Base-by-base conservation (phyloP, 2,329 filamentous ascomycete species). In the Apiospora phragmitis region DNA sequence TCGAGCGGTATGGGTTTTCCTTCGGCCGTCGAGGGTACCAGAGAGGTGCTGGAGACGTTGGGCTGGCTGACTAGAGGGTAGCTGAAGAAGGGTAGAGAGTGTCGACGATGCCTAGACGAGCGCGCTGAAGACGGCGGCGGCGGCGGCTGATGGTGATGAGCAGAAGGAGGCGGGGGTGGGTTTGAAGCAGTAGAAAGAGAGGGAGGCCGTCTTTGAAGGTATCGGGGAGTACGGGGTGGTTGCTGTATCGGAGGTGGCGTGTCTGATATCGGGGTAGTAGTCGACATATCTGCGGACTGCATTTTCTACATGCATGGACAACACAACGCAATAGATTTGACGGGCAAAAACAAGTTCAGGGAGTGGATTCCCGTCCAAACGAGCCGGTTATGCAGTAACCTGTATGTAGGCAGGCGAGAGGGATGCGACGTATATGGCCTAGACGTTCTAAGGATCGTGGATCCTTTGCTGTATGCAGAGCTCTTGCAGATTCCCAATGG, bases 1-100 rank as follows among this genome's bases (percentile, higher is more conserved):
- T 90, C 87, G 68, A 91, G 81, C 9, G 86, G 86, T 65, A 88
- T 87, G 68, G 87, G 85, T 71, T 80, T 86, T 26, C 87, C 88
- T 75, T 88, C 84, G 65, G 87, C 87, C n/a, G 84, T 88, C 35
- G 85, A 88, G 35, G 86, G 81, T 45, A 86, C 83, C 3, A 89
- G 81, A 42, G 85, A 88, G 3, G 87, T 86, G 21, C 86, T 87
- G 16, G 87, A 87, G 1, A 83, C 80, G 70, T 86, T 85, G 68
- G 84, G 81, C 71, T 85, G 83, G 73, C 85, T 85, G 65, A 86
- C 80, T 16, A 83, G 83, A 51, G 84, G 83, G 72, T 88, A 84
- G 67, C 32, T 72, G 45, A 84, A 83, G 74, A 85, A 83, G 42
- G 86, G 83, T n/a, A 86, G 78, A 26, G 84, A 80, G 65, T 81